Percentiles rank a stretch among this genome's conserved stretches.
Evolutionary conservation across 441 rosid species (phyloP).

Genomic region (Adansonia gregorii): DNA sequence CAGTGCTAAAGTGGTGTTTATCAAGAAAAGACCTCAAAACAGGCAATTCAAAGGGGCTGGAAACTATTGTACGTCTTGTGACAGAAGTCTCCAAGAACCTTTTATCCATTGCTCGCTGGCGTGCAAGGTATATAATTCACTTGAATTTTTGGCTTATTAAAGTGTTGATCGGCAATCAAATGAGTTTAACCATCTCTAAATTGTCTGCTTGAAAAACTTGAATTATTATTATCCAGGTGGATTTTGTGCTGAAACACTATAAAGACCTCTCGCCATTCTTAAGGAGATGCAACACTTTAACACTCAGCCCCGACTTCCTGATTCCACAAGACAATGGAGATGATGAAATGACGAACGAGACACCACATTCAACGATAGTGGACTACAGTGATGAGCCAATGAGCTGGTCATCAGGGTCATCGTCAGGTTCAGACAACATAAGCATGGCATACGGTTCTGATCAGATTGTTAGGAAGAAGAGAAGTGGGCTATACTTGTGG

Average conservation of each 20-base stretch:
- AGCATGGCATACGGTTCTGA: conserved; percentile 42
- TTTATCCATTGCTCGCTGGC: conserved; percentile 85
- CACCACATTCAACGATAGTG: conserved; percentile 65
- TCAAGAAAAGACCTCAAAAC: conserved; percentile 94
- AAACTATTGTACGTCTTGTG: conserved; percentile 88
- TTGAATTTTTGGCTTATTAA: neutral
- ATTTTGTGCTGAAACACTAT: conserved; percentile 77
- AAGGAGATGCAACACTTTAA: conserved; percentile 66
- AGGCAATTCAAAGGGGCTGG: conserved; percentile 95
- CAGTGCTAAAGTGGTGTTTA: conserved; percentile 90
- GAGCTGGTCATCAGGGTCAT: conserved; percentile 59
- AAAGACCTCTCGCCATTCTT: conserved; percentile 68
- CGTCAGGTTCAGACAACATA: conserved; percentile 60
- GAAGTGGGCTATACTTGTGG: conserved; percentile 66
- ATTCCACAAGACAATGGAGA: conserved; percentile 80
- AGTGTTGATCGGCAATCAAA: neutral
- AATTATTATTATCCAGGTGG: conserved; percentile 56
- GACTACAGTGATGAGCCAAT: conserved; percentile 66
- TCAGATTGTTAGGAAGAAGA: conserved; percentile 77
- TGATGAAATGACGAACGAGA: conserved; percentile 52
- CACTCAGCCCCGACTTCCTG: conserved; percentile 84
- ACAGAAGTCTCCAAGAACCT: conserved; percentile 93
- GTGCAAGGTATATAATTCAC: conserved; percentile 67
- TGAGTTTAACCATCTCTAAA: neutral
- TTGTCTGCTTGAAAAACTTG: neutral